Evolutionary conservation across 2,329 filamentous ascomycete genomes (phyloP).

Genomic region (Arthroderma sp.): DNA sequence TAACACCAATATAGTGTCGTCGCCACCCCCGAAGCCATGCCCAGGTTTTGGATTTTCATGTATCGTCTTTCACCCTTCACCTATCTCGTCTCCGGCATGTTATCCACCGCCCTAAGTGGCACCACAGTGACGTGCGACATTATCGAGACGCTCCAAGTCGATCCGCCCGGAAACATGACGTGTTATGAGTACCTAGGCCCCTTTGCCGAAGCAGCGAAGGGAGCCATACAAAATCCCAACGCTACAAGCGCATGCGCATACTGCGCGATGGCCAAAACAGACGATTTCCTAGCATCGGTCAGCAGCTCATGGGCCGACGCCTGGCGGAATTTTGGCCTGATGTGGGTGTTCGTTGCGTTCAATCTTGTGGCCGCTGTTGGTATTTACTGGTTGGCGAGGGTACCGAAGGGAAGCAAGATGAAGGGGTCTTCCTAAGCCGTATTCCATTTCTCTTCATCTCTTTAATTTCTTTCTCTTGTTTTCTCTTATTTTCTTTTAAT

Average conservation of each 20-base stretch:
- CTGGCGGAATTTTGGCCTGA: conserved; percentile 58
- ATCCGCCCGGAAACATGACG: conserved; percentile 46
- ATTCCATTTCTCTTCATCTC: no score
- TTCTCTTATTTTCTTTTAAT: no score
- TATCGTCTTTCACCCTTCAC: conserved; percentile 55
- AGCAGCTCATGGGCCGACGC: conserved; percentile 32
- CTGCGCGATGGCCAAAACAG: conserved; percentile 35
- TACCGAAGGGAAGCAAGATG: conserved; percentile 25
- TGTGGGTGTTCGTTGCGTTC: conserved; percentile 54
- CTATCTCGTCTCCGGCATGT: conserved; percentile 37
- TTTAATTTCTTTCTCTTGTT: no score
- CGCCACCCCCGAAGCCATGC: conserved; percentile 44
- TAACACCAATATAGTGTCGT: conserved; percentile 17
- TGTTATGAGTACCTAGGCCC: conserved; percentile 40
- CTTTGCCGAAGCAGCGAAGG: conserved; percentile 27
- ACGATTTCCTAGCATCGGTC: conserved; percentile 34
- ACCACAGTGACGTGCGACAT: conserved; percentile 19
- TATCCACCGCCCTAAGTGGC: conserved; percentile 21
- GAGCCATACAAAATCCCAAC: conserved; percentile 31
- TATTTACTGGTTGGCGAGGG: conserved; percentile 51
- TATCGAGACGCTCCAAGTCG: conserved; percentile 21
- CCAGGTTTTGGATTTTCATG: conserved; percentile 68
- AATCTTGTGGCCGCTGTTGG: conserved; percentile 47
- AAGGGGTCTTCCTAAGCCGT: background rate
- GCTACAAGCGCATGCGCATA: conserved; percentile 37